Conservation (phyloP, 768 basidiomycete genomes). For the Boletus barrowsii region DNA sequence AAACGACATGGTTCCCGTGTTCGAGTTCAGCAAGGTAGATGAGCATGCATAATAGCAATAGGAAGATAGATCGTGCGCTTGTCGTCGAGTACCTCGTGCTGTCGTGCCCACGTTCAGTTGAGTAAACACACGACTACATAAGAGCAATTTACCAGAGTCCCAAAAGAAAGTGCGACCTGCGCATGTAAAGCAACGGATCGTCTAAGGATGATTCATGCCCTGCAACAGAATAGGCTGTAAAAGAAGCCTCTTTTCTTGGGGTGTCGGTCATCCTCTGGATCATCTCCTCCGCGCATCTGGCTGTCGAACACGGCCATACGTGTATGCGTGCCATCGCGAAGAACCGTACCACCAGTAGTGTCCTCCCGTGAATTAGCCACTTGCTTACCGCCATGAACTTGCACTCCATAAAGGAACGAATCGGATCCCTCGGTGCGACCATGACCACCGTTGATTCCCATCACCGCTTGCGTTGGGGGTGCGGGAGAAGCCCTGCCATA, state of each 20-base stretch:
- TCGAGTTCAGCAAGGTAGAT: slow-evolving; percentile 31
- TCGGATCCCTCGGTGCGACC: slow-evolving; percentile 58
- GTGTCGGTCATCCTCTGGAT: slow-evolving; percentile 63
- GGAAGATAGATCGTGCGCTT: slow-evolving; percentile 31
- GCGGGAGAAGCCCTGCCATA: slow-evolving; percentile 59
- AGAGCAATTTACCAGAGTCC: slow-evolving; percentile 22
- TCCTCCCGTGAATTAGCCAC: slow-evolving; percentile 51
- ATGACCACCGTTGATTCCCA: slow-evolving; percentile 37
- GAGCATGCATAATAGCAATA: slow-evolving; percentile 32
- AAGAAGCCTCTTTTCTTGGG: slow-evolving; percentile 61
- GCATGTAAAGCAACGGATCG: slow-evolving; percentile 26
- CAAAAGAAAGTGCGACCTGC: slow-evolving; percentile 28
- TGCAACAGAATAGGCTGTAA: slow-evolving; percentile 67
- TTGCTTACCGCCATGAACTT: slow-evolving; percentile 46
- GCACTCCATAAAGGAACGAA: slow-evolving; percentile 62
- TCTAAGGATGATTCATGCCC: slow-evolving; percentile 42
- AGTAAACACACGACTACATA: neutral
- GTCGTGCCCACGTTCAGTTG: slow-evolving; percentile 4
- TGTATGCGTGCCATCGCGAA: slow-evolving; percentile 34
- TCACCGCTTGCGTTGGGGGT: slow-evolving; percentile 34
- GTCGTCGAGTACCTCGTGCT: slow-evolving; percentile 32
- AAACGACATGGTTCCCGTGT: slow-evolving; percentile 28
- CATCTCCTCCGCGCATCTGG: slow-evolving; percentile 56
- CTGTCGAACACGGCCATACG: slow-evolving; percentile 70
- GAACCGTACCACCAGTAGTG: slow-evolving; percentile 42